phyloP scores from a whole-genome alignment of 345 rosid genomes.

The Firmiana major region DNA sequence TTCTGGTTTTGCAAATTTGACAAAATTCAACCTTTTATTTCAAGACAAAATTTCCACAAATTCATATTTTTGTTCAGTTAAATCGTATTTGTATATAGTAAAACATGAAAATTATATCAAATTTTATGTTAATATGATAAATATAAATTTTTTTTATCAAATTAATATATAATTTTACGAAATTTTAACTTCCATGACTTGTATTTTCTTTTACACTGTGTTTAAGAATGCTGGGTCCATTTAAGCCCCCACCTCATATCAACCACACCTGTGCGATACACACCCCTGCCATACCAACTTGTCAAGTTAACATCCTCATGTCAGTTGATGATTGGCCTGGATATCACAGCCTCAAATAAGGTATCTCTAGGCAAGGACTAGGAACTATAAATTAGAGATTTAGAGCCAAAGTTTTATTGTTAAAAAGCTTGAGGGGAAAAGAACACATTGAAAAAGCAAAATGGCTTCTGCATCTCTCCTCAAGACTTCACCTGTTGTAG shows the following conservation, averaged over 20 bases:
- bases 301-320: conserved; percentile 22
- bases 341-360: conserved; percentile 31
- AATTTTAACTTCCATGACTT: no score
- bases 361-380: conserved; percentile 18
- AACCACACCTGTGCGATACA: conserved; percentile 9
- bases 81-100: no score
- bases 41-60: neutral
- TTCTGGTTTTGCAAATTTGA: conserved; percentile 14
- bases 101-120: no score
- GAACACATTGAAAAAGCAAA: neutral
- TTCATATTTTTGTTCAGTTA: neutral
- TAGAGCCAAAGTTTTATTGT: neutral
- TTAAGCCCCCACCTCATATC: neutral
- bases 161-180: no score
- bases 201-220: no score
- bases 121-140: no score
- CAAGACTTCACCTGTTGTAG: conserved; percentile 77
- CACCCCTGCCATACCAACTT: neutral
- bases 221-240: no score
- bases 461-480: conserved; percentile 91
- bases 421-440: conserved; percentile 13
- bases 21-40: neutral
- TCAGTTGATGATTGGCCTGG: conserved; percentile 18
- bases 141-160: no score
- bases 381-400: conserved; percentile 19